These are phyloP conservation scores for Rauvolfia tetraphylla DNA, from an alignment of 257 asterid species.

Conservation along the genomic window DNA sequence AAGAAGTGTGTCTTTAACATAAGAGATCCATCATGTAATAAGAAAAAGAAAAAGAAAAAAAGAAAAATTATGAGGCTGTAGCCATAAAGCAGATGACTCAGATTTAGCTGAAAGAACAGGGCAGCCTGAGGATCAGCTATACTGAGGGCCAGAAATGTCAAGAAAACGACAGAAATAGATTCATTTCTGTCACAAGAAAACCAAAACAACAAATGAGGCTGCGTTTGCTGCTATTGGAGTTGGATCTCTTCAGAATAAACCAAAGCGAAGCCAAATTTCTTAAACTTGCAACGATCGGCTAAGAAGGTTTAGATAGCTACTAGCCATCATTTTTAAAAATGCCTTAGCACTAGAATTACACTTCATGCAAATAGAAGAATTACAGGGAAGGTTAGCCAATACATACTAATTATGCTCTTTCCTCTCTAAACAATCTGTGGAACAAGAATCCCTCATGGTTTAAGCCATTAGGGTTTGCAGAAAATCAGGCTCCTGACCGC, in stretches of 20 bases:
- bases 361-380: too few species aligned
- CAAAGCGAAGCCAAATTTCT: not conserved
- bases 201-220: not conserved
- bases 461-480: not conserved
- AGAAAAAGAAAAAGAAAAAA: too few species aligned
- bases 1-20: too few species aligned
- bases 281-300: not conserved
- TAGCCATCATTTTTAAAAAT: too few species aligned
- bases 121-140: not conserved
- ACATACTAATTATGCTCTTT: too few species aligned
- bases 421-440: not conserved
- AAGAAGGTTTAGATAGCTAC: not conserved
- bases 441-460: not conserved
- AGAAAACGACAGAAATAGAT: not conserved
- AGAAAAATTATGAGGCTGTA: too few species aligned
- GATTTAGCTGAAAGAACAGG: too few species aligned
- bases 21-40: too few species aligned
- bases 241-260: not conserved
- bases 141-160: not conserved
- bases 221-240: not conserved
- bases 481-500: too few species aligned
- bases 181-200: not conserved
- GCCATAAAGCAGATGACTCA: not conserved
- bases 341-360: too few species aligned
- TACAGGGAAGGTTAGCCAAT: too few species aligned